A percentile compares a stretch with the other conserved stretches of the same genome.
phyloP scores from a whole-genome alignment of 805 yeast genomes.

The Diddensiella transvaalensis region DNA sequence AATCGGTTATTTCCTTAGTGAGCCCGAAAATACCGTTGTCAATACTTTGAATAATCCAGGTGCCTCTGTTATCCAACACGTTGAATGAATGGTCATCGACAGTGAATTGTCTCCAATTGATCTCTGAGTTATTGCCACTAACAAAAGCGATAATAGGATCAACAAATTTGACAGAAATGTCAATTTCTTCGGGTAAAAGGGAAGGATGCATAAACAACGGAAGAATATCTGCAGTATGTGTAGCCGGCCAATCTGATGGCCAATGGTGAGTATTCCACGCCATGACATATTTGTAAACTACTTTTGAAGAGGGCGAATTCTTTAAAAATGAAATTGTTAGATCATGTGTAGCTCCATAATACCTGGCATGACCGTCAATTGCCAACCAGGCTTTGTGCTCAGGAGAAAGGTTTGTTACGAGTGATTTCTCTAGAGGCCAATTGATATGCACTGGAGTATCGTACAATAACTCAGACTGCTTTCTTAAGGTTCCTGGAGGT shows the following conservation, averaged over 20 bases:
- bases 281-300: neutral
- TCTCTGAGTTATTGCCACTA: neutral
- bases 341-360: conserved; percentile 3
- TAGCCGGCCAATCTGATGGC: conserved; percentile 6
- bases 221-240: conserved; percentile 6
- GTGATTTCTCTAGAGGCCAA: neutral
- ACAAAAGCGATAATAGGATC: neutral
- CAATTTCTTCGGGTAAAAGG: neutral
- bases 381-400: conserved; percentile 3
- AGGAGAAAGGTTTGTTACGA: neutral
- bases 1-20: neutral
- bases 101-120: neutral
- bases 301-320: neutral
- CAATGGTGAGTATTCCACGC: conserved; percentile 4
- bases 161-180: neutral
- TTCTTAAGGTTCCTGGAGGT: neutral
- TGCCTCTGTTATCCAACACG: neutral
- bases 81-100: neutral
- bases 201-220: conserved; percentile 5
- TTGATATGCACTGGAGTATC: neutral
- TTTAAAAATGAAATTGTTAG: neutral
- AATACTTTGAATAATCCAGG: neutral
- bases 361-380: conserved; percentile 7
- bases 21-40: neutral
- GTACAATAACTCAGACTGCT: neutral